Evolutionary conservation across 805 yeast genomes (phyloP).

Genomic region (Maudiozyma serrabonitensis): DNA sequence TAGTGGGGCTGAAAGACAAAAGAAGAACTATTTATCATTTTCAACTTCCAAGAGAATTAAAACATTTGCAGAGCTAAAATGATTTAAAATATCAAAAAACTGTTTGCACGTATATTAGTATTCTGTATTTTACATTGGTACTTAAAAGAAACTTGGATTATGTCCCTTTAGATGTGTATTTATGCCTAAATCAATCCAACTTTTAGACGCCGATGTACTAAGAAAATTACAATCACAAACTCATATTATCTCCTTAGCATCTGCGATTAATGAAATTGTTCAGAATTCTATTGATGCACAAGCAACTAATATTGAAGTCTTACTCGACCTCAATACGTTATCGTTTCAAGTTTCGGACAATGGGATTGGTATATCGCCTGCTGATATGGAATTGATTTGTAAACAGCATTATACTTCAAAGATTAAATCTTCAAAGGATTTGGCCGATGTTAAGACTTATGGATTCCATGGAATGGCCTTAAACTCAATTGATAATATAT

Average conservation of each 20-base stretch:
- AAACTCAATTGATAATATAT: constrained; percentile 40
- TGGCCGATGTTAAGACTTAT: constrained; percentile 34
- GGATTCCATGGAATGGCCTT: constrained; percentile 76
- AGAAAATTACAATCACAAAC: constrained; percentile 28
- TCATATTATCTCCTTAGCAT: constrained; percentile 29
- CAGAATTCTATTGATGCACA: constrained; percentile 49
- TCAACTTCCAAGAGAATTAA: no score
- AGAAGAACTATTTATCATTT: no score
- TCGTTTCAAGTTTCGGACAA: constrained; percentile 47
- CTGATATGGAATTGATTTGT: constrained; percentile 41
- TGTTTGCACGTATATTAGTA: no score
- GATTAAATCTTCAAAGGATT: constrained; percentile 28
- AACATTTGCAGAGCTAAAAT: no score
- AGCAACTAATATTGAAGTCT: constrained; percentile 33
- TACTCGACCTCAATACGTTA: constrained; percentile 29
- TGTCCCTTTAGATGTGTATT: not conserved
- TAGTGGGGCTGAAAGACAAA: no score
- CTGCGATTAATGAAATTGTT: constrained; percentile 41
- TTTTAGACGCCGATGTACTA: constrained; percentile 10
- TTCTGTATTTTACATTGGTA: no score
- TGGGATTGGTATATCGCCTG: constrained; percentile 56
- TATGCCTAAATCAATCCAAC: constrained; percentile 8
- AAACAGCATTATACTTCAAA: constrained; percentile 48
- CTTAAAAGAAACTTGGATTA: no score
- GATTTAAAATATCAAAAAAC: no score